Evolutionary conservation across 208 protist species (phyloP).

Genomic region (Leishmania martiniquensis): DNA sequence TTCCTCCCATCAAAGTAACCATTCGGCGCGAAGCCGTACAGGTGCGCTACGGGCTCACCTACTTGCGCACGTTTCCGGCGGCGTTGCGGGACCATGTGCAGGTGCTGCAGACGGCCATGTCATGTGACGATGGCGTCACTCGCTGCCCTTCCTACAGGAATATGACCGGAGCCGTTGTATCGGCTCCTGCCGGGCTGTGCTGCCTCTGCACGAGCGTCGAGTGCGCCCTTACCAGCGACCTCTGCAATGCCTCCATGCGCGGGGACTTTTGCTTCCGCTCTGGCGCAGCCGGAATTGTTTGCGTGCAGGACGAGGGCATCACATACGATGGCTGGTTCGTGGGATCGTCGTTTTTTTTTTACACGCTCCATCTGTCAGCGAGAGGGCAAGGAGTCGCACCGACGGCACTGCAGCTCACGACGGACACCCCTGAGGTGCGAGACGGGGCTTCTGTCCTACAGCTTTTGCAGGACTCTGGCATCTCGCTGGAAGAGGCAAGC

Average conservation of each 20-base stretch:
- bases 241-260: conserved; percentile 30
- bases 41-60: conserved; percentile 51
- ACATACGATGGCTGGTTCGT: conserved; percentile 52
- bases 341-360: conserved; percentile 24
- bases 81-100: conserved; percentile 41
- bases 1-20: conserved; percentile 37
- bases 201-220: conserved; percentile 46
- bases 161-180: conserved; percentile 27
- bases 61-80: conserved; percentile 53
- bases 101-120: conserved; percentile 22
- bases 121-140: conserved; percentile 18
- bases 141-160: conserved; percentile 42
- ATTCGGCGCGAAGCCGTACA: conserved; percentile 35
- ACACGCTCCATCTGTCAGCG: conserved; percentile 37
- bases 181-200: conserved; percentile 55
- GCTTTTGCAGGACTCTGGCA: conserved; percentile 13
- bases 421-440: conserved; percentile 8
- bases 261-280: conserved; percentile 42
- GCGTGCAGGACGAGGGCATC: conserved; percentile 17
- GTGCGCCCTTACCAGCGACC: conserved; percentile 17
- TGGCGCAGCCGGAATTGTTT: conserved; percentile 19
- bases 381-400: conserved; percentile 17
- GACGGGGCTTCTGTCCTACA: conserved; percentile 13
- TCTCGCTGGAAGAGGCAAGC: background rate
- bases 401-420: conserved; percentile 27